Evolutionary conservation across 768 basidiomycete species (phyloP).

Genomic region (Rhodosporidiobolus sp.): DNA sequence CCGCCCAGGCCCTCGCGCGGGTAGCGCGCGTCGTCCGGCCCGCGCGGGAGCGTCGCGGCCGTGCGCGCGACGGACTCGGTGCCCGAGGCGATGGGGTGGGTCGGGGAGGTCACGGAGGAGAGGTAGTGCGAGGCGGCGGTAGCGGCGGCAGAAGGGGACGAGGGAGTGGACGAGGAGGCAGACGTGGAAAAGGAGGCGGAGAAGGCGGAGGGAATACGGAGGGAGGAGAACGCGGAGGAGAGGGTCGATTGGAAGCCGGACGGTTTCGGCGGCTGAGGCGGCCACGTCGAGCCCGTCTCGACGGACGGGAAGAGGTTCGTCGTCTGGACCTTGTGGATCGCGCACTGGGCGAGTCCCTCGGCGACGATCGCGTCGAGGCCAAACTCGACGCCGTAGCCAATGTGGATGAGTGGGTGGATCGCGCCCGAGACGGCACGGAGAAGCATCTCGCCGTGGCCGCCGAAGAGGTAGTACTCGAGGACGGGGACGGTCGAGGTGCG

Average conservation of each 20-base stretch:
- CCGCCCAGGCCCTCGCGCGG: slow-evolving; percentile 39
- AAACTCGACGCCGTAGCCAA: slow-evolving; percentile 44
- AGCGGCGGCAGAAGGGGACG: background rate
- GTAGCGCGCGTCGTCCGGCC: slow-evolving; percentile 14
- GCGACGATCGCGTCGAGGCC: slow-evolving; percentile 40
- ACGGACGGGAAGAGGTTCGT: slow-evolving; percentile 32
- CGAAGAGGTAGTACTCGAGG: slow-evolving; percentile 43
- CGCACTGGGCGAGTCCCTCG: slow-evolving; percentile 43
- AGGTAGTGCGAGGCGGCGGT: slow-evolving; percentile 10
- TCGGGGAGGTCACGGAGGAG: background rate
- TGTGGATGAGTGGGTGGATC: slow-evolving; percentile 44
- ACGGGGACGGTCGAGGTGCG: slow-evolving; percentile 27
- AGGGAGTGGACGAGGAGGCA: background rate
- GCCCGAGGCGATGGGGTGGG: slow-evolving; percentile 13
- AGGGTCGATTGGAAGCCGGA: slow-evolving; percentile 14
- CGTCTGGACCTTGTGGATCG: slow-evolving; percentile 24
- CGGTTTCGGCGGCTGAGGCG: slow-evolving; percentile 24
- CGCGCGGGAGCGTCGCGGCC: slow-evolving; percentile 23
- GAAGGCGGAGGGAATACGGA: slow-evolving; percentile 4
- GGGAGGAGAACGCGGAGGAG: slow-evolving; percentile 33
- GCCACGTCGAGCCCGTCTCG: slow-evolving; percentile 24
- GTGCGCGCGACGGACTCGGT: slow-evolving; percentile 22
- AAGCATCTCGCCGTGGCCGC: slow-evolving; percentile 39
- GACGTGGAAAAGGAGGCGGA: background rate
- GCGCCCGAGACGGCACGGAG: slow-evolving; percentile 39